These are phyloP conservation scores for Trichoderma sp. DNA, from an alignment of 2,329 filamentous ascomycete species.

Conservation along the genomic window DNA sequence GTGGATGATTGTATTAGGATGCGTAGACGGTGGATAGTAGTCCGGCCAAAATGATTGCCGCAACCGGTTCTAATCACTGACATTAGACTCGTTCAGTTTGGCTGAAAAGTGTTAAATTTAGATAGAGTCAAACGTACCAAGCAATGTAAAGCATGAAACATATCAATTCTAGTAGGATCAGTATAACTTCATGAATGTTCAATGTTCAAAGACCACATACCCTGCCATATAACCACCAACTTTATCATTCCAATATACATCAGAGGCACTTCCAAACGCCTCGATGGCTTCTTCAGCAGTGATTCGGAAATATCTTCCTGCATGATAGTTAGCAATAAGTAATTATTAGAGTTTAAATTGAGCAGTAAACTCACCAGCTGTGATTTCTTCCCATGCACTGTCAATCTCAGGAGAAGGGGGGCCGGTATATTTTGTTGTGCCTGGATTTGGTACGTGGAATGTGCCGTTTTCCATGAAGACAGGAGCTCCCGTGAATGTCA, in stretches of 20 bases:
- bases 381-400: not conserved
- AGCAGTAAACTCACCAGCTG: not conserved
- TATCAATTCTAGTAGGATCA: not conserved
- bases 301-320: not conserved
- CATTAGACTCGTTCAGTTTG: not conserved
- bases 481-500: not conserved
- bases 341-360: not conserved
- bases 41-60: not conserved
- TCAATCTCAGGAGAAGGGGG: not conserved
- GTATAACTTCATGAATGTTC: not conserved
- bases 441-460: not conserved
- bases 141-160: not conserved
- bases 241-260: not conserved
- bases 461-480: not conserved
- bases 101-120: not conserved
- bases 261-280: not conserved
- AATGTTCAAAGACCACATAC: not conserved
- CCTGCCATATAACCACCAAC: not conserved
- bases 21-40: not conserved
- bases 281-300: not conserved
- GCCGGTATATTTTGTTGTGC: not conserved
- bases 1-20: not conserved
- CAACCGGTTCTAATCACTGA: not conserved
- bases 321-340: not conserved
- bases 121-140: not conserved